phyloP scores from a whole-genome alignment of 768 basidiomycete genomes.

The Tricholoma flavovirens region DNA sequence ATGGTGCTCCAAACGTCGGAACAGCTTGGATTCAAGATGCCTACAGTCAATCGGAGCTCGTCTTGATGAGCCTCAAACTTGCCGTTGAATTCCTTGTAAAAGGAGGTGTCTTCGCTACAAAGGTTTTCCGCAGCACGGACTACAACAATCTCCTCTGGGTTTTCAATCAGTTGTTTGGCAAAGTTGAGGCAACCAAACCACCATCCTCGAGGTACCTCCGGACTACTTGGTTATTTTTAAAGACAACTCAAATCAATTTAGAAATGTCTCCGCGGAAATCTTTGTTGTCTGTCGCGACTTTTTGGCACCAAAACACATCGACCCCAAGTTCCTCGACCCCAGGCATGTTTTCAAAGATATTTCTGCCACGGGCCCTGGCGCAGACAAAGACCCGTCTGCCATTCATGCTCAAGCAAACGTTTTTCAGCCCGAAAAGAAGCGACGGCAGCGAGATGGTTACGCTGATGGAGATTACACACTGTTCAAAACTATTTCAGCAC shows the following conservation, averaged over 20 bases:
- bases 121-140: conserved; percentile 96
- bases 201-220: conserved; percentile 80
- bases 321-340: conserved; percentile 96
- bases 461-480: conserved; percentile 91
- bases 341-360: conserved; percentile 97
- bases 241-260: conserved; percentile 24
- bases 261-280: conserved; percentile 99
- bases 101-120: conserved; percentile 95
- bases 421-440: conserved; percentile 96
- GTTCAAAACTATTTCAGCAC: conserved; percentile 66
- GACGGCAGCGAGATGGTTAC: conserved; percentile 90
- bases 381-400: conserved; percentile 48
- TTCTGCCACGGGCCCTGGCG: conserved; percentile 38
- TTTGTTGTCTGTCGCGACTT: conserved; percentile 98
- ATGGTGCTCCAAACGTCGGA: conserved; percentile 99
- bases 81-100: conserved; percentile 92
- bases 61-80: conserved; percentile 90
- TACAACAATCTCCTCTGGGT: conserved; percentile 99
- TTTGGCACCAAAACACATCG: conserved; percentile 90
- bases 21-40: conserved; percentile 99
- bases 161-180: conserved; percentile 91
- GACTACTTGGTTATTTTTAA: neutral
- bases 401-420: conserved; percentile 82
- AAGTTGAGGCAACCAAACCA: conserved; percentile 98
- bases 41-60: conserved; percentile 93